These are phyloP conservation scores for Phytophthora podocarpi DNA, from an alignment of 352 stramenopile genomes.

Conservation along the genomic window DNA sequence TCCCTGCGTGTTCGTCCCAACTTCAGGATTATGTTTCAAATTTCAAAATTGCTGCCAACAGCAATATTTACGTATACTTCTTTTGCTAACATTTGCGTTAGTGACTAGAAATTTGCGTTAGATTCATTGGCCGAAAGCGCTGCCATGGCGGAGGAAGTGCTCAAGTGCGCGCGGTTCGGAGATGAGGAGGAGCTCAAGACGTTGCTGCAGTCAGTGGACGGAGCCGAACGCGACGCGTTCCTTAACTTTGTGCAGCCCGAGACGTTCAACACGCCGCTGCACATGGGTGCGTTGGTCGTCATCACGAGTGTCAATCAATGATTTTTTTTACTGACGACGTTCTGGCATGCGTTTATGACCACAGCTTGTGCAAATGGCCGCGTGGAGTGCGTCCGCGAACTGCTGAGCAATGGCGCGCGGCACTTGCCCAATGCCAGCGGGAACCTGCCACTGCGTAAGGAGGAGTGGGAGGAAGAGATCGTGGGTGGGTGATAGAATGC, in stretches of 20 bases:
- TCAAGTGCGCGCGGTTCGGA: conserved; percentile 76
- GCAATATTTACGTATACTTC: too few species aligned
- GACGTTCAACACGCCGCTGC: conserved; percentile 80
- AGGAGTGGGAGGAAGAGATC: background rate
- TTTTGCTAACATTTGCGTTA: too few species aligned
- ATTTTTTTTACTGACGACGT: conserved; percentile 1
- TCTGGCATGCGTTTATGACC: too few species aligned
- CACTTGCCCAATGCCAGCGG: conserved; percentile 77
- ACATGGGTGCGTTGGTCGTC: conserved; percentile 87
- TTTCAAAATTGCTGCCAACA: too few species aligned
- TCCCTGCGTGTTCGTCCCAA: too few species aligned
- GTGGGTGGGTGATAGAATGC: background rate
- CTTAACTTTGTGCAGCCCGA: conserved; percentile 81
- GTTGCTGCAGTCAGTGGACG: conserved; percentile 37
- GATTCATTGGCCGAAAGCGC: conserved; percentile 6
- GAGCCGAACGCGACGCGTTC: conserved; percentile 30
- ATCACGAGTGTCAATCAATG: background rate
- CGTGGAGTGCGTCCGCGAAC: conserved; percentile 57
- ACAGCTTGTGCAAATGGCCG: conserved; percentile 84
- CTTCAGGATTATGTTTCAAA: too few species aligned
- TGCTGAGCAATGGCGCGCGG: conserved; percentile 57
- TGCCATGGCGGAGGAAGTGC: conserved; percentile 53
- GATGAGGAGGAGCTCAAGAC: conserved; percentile 65
- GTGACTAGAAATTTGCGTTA: too few species aligned
- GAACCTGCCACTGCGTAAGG: conserved; percentile 78